Base-by-base conservation (phyloP, 2,329 filamentous ascomycete species). In the Epichloe aotearoae region DNA sequence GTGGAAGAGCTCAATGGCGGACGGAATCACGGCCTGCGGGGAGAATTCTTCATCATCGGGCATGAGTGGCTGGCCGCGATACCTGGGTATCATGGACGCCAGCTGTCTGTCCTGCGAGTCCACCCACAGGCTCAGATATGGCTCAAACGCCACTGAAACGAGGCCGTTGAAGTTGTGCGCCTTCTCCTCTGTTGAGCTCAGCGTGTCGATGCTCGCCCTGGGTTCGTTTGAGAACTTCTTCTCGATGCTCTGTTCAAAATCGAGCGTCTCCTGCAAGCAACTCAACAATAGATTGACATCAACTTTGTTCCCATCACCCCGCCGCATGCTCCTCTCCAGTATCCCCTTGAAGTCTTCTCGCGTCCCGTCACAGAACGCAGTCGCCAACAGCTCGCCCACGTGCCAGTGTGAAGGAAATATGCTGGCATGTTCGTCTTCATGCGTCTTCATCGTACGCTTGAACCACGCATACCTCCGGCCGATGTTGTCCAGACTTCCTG, bases 101-200 rank as follows among this genome's bases (percentile, higher is more conserved):
- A 97, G 74, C 60, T 95, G 84, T 66, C 83, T 91, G 67, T 96
- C 91, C 66, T 97, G 93, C 10, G 88, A 91, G 53, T 97, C 91
- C 2, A 98, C 89, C 93, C 93, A 98, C 4, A 98, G 72, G 63
- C 88, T 95, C 56, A 98, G 76, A 65, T 97, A 98, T 1, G 93
- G 93, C 68, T 97, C 93, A 62, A 98, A 98, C 1, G 93, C 93
- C 55, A 94, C 88, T 0, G 93, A 97, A 54, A 98, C 95, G 4
- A 88, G 84, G 51, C 95, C 88, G 50, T 87, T 85, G 65, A 96
- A 96, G 50, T 80, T 83, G 19, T 86, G 82, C 0, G 82, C 73
- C 57, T 83, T 83, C 49, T 89, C 86, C 53, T 90, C 86, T 8
- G 79, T 73, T 1, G 88, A 94, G 54, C 82, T 84, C 33, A 95